A percentile compares a stretch with the other conserved stretches of the same genome.
phyloP scores from a whole-genome alignment of 2,329 filamentous ascomycete genomes.

The Penicillium sp. region DNA sequence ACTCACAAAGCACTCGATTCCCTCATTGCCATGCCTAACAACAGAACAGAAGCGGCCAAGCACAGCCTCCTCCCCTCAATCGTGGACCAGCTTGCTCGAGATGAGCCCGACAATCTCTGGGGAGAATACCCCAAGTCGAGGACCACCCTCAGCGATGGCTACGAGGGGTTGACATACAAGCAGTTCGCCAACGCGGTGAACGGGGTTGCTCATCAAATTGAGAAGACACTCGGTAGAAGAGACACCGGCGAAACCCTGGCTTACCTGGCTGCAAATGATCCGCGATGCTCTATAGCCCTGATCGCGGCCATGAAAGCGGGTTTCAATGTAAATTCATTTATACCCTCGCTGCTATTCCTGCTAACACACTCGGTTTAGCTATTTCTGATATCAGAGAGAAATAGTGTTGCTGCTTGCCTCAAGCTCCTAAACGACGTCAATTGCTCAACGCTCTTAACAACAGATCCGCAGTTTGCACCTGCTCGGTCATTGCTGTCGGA shows the following conservation, averaged over 20 bases:
- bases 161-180: neutral
- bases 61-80: neutral
- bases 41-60: neutral
- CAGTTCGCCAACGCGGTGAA: slow-evolving; percentile 8
- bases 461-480: neutral
- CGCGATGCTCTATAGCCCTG: neutral
- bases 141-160: neutral
- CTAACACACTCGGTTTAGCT: neutral
- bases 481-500: neutral
- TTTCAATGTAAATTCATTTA: neutral
- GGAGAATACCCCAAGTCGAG: slow-evolving; percentile 2
- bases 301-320: slow-evolving; percentile 8
- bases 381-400: slow-evolving; percentile 4
- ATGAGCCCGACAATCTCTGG: slow-evolving; percentile 2
- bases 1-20: neutral
- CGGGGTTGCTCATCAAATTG: slow-evolving; percentile 3
- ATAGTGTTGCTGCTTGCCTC: slow-evolving; percentile 2
- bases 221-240: neutral
- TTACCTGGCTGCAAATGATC: slow-evolving; percentile 1
- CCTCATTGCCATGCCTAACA: neutral
- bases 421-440: neutral
- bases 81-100: slow-evolving; percentile 3
- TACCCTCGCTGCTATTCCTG: neutral
- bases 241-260: slow-evolving; percentile 1
- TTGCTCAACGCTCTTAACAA: slow-evolving; percentile 4